Conservation (phyloP, 2,329 filamentous ascomycete species). For the Ascosphaera acerosa region DNA sequence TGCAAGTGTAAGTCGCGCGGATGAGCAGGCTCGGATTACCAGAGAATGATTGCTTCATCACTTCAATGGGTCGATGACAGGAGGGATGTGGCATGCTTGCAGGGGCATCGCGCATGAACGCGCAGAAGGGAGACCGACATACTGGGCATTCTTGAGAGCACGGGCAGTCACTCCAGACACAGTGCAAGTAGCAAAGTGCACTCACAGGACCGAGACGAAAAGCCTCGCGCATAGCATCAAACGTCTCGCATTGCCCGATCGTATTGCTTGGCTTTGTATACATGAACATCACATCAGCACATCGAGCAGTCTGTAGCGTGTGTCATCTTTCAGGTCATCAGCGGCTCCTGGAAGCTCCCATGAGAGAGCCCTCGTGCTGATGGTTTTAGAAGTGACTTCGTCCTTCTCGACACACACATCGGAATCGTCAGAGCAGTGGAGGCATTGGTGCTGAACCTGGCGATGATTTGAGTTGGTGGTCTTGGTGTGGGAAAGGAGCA, state of each 20-base stretch:
- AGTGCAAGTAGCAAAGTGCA: conserved; percentile 2
- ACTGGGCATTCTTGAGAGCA: neutral
- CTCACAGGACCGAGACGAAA: conserved; percentile 6
- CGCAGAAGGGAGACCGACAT: conserved; percentile 4
- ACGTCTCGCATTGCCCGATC: no score
- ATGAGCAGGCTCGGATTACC: conserved; percentile 22
- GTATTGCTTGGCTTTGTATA: no score
- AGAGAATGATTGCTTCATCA: conserved; percentile 18
- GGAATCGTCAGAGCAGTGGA: conserved; percentile 43
- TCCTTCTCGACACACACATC: conserved; percentile 44
- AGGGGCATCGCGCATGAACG: conserved; percentile 1
- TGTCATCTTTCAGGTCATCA: conserved; percentile 23
- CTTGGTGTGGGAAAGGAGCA: conserved; percentile 25
- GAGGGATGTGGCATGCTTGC: neutral
- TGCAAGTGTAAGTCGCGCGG: conserved; percentile 11
- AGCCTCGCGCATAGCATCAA: no score
- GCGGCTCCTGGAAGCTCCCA: conserved; percentile 17
- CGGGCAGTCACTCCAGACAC: neutral
- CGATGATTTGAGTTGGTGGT: conserved; percentile 56
- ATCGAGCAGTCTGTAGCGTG: no score
- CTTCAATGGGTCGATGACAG: neutral
- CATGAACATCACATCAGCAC: no score
- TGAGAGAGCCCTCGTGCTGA: conserved; percentile 36
- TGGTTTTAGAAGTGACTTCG: conserved; percentile 55
- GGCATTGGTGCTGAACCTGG: conserved; percentile 25